Percentiles rank a stretch among this genome's conserved stretches.
Evolutionary conservation across 371 early-diverging fungal genomes (phyloP).

Genomic region (Mucor indicus): DNA sequence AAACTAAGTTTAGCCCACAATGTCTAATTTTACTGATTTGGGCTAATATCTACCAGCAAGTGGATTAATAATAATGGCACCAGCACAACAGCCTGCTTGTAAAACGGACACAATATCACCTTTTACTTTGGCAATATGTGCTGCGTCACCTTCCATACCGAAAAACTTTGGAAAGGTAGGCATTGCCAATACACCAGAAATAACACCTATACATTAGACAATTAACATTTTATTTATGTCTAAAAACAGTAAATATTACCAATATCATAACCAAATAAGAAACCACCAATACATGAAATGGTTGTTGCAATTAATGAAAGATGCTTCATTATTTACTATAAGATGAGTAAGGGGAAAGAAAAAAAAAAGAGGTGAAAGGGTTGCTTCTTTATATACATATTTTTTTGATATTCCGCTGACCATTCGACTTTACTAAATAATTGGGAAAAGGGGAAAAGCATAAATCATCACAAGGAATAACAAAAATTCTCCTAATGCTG

Average conservation of each 20-base stretch:
- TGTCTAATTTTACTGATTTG: too few species aligned
- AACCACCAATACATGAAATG: slow-evolving; percentile 45
- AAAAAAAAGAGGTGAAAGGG: too few species aligned
- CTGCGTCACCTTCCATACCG: slow-evolving; percentile 27
- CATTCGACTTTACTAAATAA: too few species aligned
- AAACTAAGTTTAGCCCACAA: too few species aligned
- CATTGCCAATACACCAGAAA: slow-evolving; percentile 45
- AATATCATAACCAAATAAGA: slow-evolving; percentile 48
- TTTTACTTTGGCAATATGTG: slow-evolving; percentile 27
- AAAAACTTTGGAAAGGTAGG: slow-evolving; percentile 37
- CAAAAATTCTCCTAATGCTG: too few species aligned
- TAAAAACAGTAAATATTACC: slow-evolving; percentile 17
- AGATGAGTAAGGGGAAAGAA: too few species aligned
- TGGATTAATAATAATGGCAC: slow-evolving; percentile 39
- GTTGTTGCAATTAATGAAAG: slow-evolving; percentile 37
- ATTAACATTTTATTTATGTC: background rate
- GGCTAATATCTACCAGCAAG: slow-evolving; percentile 40
- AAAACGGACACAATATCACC: slow-evolving; percentile 42
- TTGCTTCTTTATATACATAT: too few species aligned
- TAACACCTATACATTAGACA: slow-evolving; percentile 10
- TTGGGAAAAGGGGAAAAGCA: too few species aligned
- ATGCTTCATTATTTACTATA: too few species aligned
- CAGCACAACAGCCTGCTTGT: slow-evolving; percentile 44
- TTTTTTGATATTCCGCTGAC: too few species aligned
- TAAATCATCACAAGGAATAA: too few species aligned